Conservation (phyloP, 148 eudicot species). For the Mesembryanthemum crystallinum region DNA sequence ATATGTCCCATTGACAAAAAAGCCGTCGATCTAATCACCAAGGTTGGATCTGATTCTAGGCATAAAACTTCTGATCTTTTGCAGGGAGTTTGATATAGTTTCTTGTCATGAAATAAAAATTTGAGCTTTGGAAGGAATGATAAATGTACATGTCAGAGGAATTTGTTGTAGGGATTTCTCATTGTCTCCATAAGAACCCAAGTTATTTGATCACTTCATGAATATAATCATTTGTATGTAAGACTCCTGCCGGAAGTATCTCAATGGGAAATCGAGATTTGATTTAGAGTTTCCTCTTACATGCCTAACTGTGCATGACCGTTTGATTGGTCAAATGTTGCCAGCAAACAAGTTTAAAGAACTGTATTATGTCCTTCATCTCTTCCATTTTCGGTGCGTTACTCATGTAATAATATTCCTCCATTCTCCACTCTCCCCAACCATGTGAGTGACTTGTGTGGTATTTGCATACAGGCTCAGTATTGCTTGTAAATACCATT, state of each 20-base stretch:
- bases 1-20: neutral
- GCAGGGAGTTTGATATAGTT: neutral
- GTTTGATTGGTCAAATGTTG: neutral
- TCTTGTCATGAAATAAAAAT: neutral
- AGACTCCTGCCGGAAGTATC: neutral
- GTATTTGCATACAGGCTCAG: neutral
- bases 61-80: neutral
- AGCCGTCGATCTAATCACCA: neutral
- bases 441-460: conserved; percentile 2
- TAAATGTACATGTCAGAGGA: neutral
- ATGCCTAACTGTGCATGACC: neutral
- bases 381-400: neutral
- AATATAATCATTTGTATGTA: neutral
- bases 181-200: neutral
- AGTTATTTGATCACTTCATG: neutral
- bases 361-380: neutral
- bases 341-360: neutral
- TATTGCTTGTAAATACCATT: neutral
- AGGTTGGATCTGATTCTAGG: neutral
- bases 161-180: neutral
- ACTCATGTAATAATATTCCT: neutral
- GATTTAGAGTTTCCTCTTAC: neutral
- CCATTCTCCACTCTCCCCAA: neutral
- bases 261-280: neutral
- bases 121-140: neutral